Evolutionary conservation across 352 stramenopile species (phyloP).

Genomic region (Phytophthora chlamydospora): DNA sequence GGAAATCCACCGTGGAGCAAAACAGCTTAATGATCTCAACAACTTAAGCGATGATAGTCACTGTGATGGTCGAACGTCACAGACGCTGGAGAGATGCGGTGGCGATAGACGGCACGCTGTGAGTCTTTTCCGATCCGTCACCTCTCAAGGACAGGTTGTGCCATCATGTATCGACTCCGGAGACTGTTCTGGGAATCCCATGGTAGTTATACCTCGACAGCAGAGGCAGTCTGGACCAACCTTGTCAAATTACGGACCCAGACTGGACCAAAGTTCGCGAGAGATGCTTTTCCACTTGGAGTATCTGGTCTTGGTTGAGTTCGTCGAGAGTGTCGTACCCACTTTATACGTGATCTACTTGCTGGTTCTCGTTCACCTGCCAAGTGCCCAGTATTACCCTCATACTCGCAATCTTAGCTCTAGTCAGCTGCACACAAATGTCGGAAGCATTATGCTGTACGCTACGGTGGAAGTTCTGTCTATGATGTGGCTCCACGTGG

Average conservation of each 20-base stretch:
- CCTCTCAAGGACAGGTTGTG: too few species aligned
- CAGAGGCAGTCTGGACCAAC: background rate
- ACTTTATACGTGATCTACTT: conserved; percentile 21
- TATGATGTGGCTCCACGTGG: conserved; percentile 10
- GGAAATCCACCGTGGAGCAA: background rate
- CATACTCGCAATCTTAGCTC: background rate
- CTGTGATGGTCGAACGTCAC: background rate
- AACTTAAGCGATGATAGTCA: background rate
- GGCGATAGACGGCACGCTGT: background rate
- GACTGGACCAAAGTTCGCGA: background rate
- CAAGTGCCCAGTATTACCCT: conserved; percentile 28
- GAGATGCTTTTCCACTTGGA: conserved; percentile 25
- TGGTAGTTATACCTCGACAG: background rate
- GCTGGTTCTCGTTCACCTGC: conserved; percentile 17
- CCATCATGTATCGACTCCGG: too few species aligned
- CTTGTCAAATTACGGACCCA: background rate
- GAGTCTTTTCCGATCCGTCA: background rate
- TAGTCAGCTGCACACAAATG: background rate
- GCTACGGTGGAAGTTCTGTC: conserved; percentile 4
- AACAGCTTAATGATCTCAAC: background rate
- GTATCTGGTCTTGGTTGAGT: conserved; percentile 19
- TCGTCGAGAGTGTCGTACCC: conserved; percentile 29
- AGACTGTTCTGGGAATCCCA: too few species aligned
- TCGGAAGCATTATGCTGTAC: conserved; percentile 11
- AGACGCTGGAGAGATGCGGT: background rate